Evolutionary conservation across 768 basidiomycete species (phyloP).

Genomic region (Boletus insuetus): DNA sequence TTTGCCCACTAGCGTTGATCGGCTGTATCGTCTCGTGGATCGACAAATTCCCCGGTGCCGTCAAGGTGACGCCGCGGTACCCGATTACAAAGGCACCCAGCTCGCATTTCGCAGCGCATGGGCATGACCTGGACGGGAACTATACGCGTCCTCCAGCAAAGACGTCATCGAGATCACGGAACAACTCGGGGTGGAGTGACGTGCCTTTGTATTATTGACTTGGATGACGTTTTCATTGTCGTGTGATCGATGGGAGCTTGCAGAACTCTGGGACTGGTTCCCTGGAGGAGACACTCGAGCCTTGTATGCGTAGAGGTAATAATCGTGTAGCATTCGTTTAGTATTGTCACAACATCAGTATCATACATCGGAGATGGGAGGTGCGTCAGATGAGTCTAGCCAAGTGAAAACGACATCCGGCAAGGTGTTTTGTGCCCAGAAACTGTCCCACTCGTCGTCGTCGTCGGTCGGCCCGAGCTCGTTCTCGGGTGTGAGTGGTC

Average conservation of each 20-base stretch:
- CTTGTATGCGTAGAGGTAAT: background rate
- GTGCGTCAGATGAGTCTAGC: slow-evolving; percentile 8
- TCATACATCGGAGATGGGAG: slow-evolving; percentile 15
- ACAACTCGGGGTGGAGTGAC: slow-evolving; percentile 23
- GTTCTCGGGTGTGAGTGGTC: slow-evolving; percentile 23
- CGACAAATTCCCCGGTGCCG: slow-evolving; percentile 28
- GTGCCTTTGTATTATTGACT: slow-evolving; percentile 16
- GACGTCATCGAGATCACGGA: slow-evolving; percentile 4
- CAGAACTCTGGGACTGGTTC: slow-evolving; percentile 17
- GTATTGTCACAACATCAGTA: background rate
- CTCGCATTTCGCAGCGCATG: slow-evolving; percentile 22
- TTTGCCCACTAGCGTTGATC: slow-evolving; percentile 13
- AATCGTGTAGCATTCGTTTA: slow-evolving; percentile 4
- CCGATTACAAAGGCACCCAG: slow-evolving; percentile 32
- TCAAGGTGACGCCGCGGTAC: slow-evolving; percentile 24
- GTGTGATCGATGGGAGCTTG: background rate
- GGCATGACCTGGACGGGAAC: slow-evolving; percentile 22
- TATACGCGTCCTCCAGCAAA: slow-evolving; percentile 14
- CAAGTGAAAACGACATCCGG: slow-evolving; percentile 37
- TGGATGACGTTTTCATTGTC: background rate
- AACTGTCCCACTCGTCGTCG: slow-evolving; percentile 49
- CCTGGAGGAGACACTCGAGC: background rate
- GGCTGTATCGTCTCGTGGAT: slow-evolving; percentile 26
- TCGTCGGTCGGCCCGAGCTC: slow-evolving; percentile 17
- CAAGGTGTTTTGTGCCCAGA: slow-evolving; percentile 42